phyloP scores from a whole-genome alignment of 768 basidiomycete genomes.

The Auriscalpium vulgare region DNA sequence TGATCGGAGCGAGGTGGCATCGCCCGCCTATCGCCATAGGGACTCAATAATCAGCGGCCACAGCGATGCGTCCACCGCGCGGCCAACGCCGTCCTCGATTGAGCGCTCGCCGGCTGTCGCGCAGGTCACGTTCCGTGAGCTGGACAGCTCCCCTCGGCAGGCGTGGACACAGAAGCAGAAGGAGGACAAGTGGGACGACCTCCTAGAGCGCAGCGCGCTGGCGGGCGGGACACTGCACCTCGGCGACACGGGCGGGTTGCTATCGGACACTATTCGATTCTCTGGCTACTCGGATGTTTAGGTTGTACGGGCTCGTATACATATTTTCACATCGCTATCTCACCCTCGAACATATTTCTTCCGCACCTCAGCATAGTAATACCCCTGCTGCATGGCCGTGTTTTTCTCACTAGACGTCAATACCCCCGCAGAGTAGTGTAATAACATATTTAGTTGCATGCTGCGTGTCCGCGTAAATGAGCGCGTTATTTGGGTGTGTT shows the following conservation, averaged over 20 bases:
- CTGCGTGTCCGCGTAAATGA: neutral
- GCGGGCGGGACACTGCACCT: constrained; percentile 73
- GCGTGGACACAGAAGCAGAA: constrained; percentile 63
- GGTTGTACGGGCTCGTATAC: neutral
- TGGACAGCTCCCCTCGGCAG: constrained; percentile 27
- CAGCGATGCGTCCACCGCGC: constrained; percentile 24
- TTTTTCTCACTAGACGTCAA: neutral
- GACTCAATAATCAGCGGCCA: constrained; percentile 14
- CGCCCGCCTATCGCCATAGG: neutral
- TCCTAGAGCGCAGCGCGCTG: constrained; percentile 54
- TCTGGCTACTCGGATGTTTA: constrained; percentile 21
- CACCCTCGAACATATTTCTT: too few species aligned
- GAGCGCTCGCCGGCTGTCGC: constrained; percentile 15
- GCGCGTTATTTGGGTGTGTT: constrained; percentile 23
- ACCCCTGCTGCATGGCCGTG: neutral
- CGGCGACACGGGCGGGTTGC: constrained; percentile 26
- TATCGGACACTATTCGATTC: constrained; percentile 37
- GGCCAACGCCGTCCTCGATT: constrained; percentile 12
- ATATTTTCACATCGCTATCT: neutral
- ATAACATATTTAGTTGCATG: neutral
- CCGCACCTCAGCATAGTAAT: neutral
- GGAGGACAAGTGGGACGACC: constrained; percentile 59
- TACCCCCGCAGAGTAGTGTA: neutral
- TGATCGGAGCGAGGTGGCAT: neutral
- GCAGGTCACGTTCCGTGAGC: constrained; percentile 41